A percentile compares a stretch with the other conserved stretches of the same genome.
phyloP scores from a whole-genome alignment of 495 filamentous ascomycete species.

The Pseudotulostoma volvatum region DNA sequence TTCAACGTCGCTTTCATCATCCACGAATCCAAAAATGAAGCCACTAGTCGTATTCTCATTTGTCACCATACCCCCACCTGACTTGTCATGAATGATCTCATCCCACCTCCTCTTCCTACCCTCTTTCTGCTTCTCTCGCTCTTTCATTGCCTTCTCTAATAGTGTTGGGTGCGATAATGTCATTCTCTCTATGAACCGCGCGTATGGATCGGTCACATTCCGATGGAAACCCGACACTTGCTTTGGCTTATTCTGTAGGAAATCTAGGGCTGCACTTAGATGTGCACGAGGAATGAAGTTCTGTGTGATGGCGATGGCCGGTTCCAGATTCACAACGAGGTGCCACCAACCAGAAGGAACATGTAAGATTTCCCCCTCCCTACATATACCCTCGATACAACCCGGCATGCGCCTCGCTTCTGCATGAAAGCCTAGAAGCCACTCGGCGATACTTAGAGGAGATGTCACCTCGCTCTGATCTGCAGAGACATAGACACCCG shows the following conservation, averaged over 20 bases:
- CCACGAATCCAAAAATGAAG: constrained; percentile 76
- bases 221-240: constrained; percentile 77
- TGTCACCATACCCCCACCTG: constrained; percentile 25
- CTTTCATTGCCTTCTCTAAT: constrained; percentile 43
- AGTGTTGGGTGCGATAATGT: constrained; percentile 43
- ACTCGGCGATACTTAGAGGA: constrained; percentile 90
- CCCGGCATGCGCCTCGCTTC: constrained; percentile 63
- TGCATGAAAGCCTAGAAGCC: constrained; percentile 81
- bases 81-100: constrained; percentile 38
- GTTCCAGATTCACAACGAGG: constrained; percentile 75
- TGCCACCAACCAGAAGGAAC: constrained; percentile 96
- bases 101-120: constrained; percentile 80
- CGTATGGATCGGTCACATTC: constrained; percentile 56
- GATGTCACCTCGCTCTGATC: constrained; percentile 92
- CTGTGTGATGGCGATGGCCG: constrained; percentile 80
- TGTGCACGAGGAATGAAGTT: constrained; percentile 82
- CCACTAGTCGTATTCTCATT: constrained; percentile 32
- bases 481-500: constrained; percentile 80
- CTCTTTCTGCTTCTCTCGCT: constrained; percentile 43
- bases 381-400: constrained; percentile 77
- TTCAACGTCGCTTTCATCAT: constrained; percentile 42
- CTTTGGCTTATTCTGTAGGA: constrained; percentile 65
- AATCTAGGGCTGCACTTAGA: constrained; percentile 58
- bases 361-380: constrained; percentile 77
- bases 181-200: constrained; percentile 59